Evolutionary conservation across 2,329 filamentous ascomycete genomes (phyloP), one percentile per base, ranked within the genome.

Genomic region (Apiospora pterosperma): DNA sequence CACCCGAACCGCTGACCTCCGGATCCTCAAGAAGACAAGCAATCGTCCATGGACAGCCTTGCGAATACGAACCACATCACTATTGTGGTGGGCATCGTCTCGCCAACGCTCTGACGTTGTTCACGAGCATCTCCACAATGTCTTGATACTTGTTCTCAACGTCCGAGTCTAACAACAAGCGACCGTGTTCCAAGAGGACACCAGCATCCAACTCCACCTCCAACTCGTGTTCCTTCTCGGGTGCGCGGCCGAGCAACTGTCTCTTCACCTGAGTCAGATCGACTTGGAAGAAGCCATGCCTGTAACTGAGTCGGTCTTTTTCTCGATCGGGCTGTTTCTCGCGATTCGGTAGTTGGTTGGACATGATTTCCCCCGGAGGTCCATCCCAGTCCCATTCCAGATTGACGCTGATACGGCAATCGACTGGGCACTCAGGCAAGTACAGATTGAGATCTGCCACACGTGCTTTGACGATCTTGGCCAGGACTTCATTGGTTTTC

Each of bases 401-500:
- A 74, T 97, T 98, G 73, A 99, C 89, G 72, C 93, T 97, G 70
- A 99, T 90, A 12, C 96, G 92, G 78, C 93, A 97, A 78, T 99
- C 96, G 73, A 97, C 92, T 3, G 88, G 87, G 10, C 85, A 86
- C 61, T 82, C 81, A 0, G 96, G 95, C 70, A 93, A 91, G 77
- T 91, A 90, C 21, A 99, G 85, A 71, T 97, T 91, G n/a, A 97
- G 80, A 75, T 99, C 93, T 31, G 88, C 89, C 16, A 98, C 84
- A n/a, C 93, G 88, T 31, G 90, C 88, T 81, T 99, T 99, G 77
- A 99, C 88, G 71, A 99, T 97, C 76, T 92, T 93, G 65, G 89
- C 90, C 12, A 95, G 78, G 2, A 94, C 80, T 65, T 89, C 82
- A 31, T 85, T 84, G 0, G 88, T 92, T 72, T 90, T 90, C 73